These are phyloP conservation scores for Fraxinus nigra DNA, from an alignment of 305 asterid genomes.

Conservation along the genomic window DNA sequence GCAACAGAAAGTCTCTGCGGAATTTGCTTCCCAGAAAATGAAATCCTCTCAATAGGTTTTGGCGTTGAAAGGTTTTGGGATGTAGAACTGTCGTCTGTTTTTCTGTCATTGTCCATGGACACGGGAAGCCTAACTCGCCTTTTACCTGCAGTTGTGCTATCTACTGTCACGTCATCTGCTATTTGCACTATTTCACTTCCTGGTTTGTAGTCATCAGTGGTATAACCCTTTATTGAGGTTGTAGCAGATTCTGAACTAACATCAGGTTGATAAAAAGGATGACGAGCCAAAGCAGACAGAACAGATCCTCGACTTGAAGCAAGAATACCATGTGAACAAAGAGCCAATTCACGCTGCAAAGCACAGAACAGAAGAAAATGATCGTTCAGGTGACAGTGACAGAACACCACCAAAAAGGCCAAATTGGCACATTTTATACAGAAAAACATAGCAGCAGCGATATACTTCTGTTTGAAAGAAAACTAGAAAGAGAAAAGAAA, in stretches of 20 bases:
- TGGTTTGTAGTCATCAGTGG: conserved; percentile 71
- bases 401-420: background rate
- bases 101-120: conserved; percentile 66
- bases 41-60: conserved; percentile 45
- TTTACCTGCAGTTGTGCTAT: conserved; percentile 82
- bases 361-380: conserved; percentile 16
- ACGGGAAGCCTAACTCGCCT: conserved; percentile 53
- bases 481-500: background rate
- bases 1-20: conserved; percentile 52
- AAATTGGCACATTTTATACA: background rate
- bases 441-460: background rate
- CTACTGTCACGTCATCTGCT: conserved; percentile 85
- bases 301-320: conserved; percentile 71
- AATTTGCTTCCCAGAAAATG: conserved; percentile 79
- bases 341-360: conserved; percentile 89
- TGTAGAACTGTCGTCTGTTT: conserved; percentile 75
- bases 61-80: conserved; percentile 54
- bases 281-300: conserved; percentile 69
- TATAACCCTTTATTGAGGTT: conserved; percentile 71
- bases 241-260: conserved; percentile 96
- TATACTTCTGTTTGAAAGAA: background rate
- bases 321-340: conserved; percentile 81
- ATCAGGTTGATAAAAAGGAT: conserved; percentile 72
- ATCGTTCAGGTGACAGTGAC: background rate
- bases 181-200: conserved; percentile 78